A percentile compares a stretch with the other conserved stretches of the same genome.
Conservation (phyloP, 2,329 filamentous ascomycete species). For the Apiospora pterosperma region DNA sequence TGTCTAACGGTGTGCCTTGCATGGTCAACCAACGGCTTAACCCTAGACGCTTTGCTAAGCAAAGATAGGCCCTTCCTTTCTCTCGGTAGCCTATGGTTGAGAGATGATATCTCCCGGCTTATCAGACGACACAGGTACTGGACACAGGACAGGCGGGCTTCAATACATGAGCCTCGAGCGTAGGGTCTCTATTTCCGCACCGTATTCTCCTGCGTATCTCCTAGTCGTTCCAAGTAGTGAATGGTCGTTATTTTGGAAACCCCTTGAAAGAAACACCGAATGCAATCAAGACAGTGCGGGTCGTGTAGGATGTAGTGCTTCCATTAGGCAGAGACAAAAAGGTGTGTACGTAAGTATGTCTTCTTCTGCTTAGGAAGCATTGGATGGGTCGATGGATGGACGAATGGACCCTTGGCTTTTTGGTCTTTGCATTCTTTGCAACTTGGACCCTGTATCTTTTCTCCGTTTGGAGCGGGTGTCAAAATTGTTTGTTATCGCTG, state of each 20-base stretch:
- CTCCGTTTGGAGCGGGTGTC: neutral
- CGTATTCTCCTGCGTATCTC: neutral
- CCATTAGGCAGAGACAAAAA: neutral
- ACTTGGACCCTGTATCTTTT: constrained; percentile 2
- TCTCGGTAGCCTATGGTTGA: neutral
- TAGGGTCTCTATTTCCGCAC: neutral
- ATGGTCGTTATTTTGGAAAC: neutral
- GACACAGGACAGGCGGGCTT: neutral
- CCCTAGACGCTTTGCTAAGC: neutral
- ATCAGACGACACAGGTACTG: neutral
- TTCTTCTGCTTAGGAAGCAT: neutral
- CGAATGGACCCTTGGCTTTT: neutral
- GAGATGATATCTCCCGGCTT: neutral
- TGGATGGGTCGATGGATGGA: neutral
- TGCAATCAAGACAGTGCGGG: neutral
- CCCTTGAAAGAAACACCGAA: neutral
- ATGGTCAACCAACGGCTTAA: neutral
- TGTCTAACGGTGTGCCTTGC: neutral
- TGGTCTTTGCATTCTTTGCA: neutral
- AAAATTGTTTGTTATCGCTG: neutral
- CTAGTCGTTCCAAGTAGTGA: neutral
- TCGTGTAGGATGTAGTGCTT: neutral
- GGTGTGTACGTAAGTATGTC: neutral
- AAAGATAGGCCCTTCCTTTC: neutral
- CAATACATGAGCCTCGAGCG: neutral